A percentile compares a stretch with the other conserved stretches of the same genome.
Evolutionary conservation across 1,139 yeast species (phyloP).

Genomic region (Wickerhamomyces sp.): DNA sequence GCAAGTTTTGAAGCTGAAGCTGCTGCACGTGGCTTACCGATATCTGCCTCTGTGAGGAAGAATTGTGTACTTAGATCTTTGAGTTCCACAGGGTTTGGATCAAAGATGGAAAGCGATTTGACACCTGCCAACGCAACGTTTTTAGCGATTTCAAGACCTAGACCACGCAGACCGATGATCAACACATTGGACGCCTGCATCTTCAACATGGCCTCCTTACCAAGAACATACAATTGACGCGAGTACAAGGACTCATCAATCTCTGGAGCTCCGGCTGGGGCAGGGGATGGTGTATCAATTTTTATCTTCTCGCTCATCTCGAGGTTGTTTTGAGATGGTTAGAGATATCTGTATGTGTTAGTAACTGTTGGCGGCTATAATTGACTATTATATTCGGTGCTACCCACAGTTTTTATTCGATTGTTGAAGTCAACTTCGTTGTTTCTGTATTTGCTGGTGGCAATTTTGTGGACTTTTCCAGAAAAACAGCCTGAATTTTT

Average conservation of each 20-base stretch:
- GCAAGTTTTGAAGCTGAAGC: constrained; percentile 63
- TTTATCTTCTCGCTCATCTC: constrained; percentile 22
- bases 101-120: constrained; percentile 83
- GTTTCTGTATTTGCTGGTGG: background rate
- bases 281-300: constrained; percentile 22
- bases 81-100: constrained; percentile 63
- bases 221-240: constrained; percentile 89
- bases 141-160: constrained; percentile 94
- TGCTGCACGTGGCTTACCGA: constrained; percentile 73
- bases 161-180: constrained; percentile 81
- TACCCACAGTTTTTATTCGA: no score
- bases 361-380: no score
- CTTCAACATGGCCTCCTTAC: constrained; percentile 95
- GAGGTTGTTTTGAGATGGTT: background rate
- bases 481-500: no score
- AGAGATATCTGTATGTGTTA: no score
- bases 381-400: no score
- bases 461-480: background rate
- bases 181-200: constrained; percentile 92
- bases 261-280: constrained; percentile 25
- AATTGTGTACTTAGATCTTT: constrained; percentile 86
- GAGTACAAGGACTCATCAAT: constrained; percentile 95
- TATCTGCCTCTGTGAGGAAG: constrained; percentile 63
- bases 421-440: background rate
- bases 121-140: constrained; percentile 97